Evolutionary conservation across 2,329 filamentous ascomycete genomes (phyloP).

Genomic region (Emericellopsis cladophorae): DNA sequence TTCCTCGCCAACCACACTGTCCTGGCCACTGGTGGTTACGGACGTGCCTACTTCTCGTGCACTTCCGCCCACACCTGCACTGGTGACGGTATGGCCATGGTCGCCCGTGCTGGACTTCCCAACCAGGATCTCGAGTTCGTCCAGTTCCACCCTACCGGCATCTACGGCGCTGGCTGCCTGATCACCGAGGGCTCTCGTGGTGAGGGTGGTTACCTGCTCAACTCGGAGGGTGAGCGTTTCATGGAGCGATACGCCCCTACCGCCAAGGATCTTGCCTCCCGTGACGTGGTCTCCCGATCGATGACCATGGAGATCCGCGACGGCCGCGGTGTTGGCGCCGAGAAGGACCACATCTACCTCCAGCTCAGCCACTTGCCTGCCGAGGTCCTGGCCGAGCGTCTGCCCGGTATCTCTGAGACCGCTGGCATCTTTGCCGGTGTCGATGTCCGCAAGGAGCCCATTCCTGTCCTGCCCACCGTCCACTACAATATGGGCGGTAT

Average conservation of each 20-base stretch:
- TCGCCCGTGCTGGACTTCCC: conserved; percentile 89
- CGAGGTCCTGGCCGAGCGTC: conserved; percentile 87
- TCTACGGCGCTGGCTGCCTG: conserved; percentile 94
- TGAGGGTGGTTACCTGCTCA: conserved; percentile 95
- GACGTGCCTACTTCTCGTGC: conserved; percentile 95
- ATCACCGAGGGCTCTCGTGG: conserved; percentile 97
- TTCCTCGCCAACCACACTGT: conserved; percentile 97
- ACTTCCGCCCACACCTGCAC: conserved; percentile 98
- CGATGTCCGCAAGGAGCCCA: conserved; percentile 93
- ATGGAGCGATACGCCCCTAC: conserved; percentile 98
- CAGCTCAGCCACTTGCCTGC: conserved; percentile 91
- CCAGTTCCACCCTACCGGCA: conserved; percentile 98
- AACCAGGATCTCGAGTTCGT: conserved; percentile 99
- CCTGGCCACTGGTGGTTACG: conserved; percentile 92
- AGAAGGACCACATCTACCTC: conserved; percentile 98
- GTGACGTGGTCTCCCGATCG: conserved; percentile 91
- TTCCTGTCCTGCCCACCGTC: conserved; percentile 89
- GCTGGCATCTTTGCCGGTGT: conserved; percentile 95
- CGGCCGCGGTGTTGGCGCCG: conserved; percentile 88
- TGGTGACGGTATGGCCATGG: conserved; percentile 99
- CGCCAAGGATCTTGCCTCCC: conserved; percentile 91
- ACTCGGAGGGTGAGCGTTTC: conserved; percentile 96
- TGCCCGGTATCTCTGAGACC: conserved; percentile 97
- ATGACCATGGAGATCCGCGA: conserved; percentile 99
- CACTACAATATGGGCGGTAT: conserved; percentile 99